Evolutionary conservation across 352 stramenopile genomes (phyloP).

Genomic region (Phytophthora colocasiae): DNA sequence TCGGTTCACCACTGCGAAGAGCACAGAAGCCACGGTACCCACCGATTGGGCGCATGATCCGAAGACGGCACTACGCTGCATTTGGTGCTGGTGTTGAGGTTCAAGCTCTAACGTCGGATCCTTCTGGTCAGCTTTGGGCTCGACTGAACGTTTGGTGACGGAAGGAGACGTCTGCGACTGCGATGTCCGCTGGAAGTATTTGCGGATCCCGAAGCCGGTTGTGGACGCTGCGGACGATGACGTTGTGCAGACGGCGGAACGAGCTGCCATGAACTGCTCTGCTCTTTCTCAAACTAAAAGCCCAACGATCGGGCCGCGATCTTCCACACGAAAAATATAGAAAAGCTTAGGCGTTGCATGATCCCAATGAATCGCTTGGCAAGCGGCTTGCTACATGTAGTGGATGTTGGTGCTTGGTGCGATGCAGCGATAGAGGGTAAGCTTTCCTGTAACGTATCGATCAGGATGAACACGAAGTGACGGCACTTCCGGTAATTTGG

Average conservation of each 20-base stretch:
- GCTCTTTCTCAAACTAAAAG: slow-evolving; percentile 24
- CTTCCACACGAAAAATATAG: slow-evolving; percentile 31
- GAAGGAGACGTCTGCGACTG: slow-evolving; percentile 16
- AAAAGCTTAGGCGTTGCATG: slow-evolving; percentile 9
- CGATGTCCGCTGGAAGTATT: slow-evolving; percentile 44
- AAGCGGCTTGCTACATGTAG: neutral
- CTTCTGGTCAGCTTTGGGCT: slow-evolving; percentile 8
- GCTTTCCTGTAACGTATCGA: too few relatives aligned
- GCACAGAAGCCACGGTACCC: slow-evolving; percentile 51
- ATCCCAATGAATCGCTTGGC: slow-evolving; percentile 1
- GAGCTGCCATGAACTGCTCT: slow-evolving; percentile 22
- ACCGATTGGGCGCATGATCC: slow-evolving; percentile 65
- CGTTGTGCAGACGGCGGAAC: neutral
- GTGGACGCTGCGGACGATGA: slow-evolving; percentile 27
- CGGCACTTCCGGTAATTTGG: too few relatives aligned
- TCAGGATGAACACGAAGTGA: too few relatives aligned
- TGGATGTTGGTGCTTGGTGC: too few relatives aligned
- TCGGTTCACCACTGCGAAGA: slow-evolving; percentile 57
- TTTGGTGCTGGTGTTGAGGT: slow-evolving; percentile 6
- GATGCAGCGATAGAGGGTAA: too few relatives aligned
- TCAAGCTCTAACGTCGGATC: slow-evolving; percentile 12
- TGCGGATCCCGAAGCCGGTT: slow-evolving; percentile 31
- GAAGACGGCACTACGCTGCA: slow-evolving; percentile 51
- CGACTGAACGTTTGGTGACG: slow-evolving; percentile 7
- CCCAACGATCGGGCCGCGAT: slow-evolving; percentile 11